phyloP scores from a whole-genome alignment of 2,329 filamentous ascomycete genomes.

The Akanthomyces dipterigenus region DNA sequence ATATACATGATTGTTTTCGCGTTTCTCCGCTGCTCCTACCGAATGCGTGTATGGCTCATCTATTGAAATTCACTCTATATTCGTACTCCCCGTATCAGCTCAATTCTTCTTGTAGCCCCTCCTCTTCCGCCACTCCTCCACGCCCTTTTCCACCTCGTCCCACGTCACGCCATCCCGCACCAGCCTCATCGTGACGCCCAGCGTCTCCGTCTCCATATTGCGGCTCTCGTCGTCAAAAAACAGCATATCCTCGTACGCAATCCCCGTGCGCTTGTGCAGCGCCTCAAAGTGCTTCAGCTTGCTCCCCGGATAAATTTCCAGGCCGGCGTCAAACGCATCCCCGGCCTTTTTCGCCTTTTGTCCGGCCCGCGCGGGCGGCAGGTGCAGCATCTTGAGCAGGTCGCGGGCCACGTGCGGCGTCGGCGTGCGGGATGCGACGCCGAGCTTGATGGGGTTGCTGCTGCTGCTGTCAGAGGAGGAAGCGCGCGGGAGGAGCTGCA shows the following conservation, averaged over 20 bases:
- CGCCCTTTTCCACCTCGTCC: conserved; percentile 70
- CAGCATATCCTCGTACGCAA: conserved; percentile 77
- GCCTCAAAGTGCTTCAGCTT: conserved; percentile 82
- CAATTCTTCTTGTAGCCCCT: conserved; percentile 38
- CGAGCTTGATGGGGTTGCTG: conserved; percentile 49
- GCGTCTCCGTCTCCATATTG: conserved; percentile 70
- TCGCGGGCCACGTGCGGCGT: conserved; percentile 74
- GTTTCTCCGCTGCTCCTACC: background rate
- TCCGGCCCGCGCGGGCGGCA: conserved; percentile 28
- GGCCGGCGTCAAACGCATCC: conserved; percentile 51
- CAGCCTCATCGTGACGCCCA: conserved; percentile 81
- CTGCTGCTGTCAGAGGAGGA: background rate
- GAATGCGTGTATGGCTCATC: no score
- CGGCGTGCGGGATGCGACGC: conserved; percentile 72
- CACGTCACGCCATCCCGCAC: conserved; percentile 73
- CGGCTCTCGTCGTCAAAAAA: conserved; percentile 93
- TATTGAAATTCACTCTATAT: no score
- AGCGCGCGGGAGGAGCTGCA: conserved; percentile 48
- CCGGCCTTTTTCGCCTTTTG: conserved; percentile 40
- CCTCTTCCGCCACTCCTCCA: conserved; percentile 73
- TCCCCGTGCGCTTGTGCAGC: conserved; percentile 61
- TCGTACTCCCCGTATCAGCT: background rate
- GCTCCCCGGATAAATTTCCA: conserved; percentile 66
- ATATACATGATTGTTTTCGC: background rate
- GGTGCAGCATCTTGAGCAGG: conserved; percentile 68